Evolutionary conservation across 177 flowering plant genomes (phyloP).

Genomic region (Vitis hybrid): DNA sequence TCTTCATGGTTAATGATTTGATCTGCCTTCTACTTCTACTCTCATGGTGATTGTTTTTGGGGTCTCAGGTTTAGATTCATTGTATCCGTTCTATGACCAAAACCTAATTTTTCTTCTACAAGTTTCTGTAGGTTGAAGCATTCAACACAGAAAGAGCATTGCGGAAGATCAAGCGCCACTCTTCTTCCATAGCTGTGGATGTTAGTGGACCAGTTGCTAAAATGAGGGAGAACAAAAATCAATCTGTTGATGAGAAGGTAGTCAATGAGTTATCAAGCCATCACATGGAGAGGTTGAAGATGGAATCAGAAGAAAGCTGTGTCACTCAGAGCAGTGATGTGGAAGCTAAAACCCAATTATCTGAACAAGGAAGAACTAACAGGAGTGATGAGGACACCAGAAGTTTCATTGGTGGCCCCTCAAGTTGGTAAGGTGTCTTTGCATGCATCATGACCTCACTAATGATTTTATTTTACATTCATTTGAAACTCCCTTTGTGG

Average conservation of each 20-base stretch:
- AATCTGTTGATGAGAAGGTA: constrained; percentile 23
- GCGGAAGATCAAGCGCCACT: constrained; percentile 74
- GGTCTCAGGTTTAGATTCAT: background rate
- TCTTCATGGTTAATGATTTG: background rate
- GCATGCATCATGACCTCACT: background rate
- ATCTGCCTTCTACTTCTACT: constrained; percentile 2
- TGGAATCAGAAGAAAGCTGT: constrained; percentile 28
- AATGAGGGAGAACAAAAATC: constrained; percentile 16
- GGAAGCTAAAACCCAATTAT: constrained; percentile 30
- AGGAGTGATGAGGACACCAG: constrained; percentile 19
- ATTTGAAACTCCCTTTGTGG: background rate
- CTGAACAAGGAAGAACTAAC: constrained; percentile 23
- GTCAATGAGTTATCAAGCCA: constrained; percentile 25
- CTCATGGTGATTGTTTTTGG: background rate
- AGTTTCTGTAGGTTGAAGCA: constrained; percentile 61
- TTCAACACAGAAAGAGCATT: constrained; percentile 66
- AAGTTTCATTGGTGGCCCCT: constrained; percentile 49
- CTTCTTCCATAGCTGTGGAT: constrained; percentile 41
- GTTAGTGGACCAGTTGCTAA: constrained; percentile 31
- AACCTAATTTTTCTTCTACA: background rate
- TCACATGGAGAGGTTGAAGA: constrained; percentile 31
- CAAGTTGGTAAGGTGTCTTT: constrained; percentile 54
- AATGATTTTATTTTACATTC: background rate
- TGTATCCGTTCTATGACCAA: background rate
- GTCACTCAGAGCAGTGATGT: constrained; percentile 12